Percentiles rank a stretch among this genome's conserved stretches.
Conservation (phyloP, 2,329 filamentous ascomycete species). For the Anisogramma anomala region DNA sequence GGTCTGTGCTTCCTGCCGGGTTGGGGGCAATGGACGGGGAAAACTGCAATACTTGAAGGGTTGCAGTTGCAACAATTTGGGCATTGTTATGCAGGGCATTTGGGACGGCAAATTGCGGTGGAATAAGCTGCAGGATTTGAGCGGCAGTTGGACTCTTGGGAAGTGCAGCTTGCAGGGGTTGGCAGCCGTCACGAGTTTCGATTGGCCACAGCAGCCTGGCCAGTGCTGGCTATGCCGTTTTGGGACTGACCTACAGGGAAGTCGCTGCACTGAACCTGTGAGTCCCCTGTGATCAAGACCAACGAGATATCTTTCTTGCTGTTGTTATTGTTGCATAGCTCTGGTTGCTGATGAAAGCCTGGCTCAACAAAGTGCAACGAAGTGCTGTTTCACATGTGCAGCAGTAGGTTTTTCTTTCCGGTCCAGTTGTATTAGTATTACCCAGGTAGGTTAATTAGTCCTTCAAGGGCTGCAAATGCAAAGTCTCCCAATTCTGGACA, state of each 20-base stretch:
- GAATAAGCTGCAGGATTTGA: neutral
- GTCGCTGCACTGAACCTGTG: neutral
- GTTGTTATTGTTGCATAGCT: no score
- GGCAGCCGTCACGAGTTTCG: neutral
- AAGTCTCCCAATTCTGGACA: no score
- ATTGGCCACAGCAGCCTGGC: neutral
- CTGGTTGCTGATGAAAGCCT: no score
- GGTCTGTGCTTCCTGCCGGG: neutral
- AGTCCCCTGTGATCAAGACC: neutral
- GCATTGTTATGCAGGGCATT: neutral
- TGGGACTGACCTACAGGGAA: neutral
- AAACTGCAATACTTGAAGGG: slow-evolving; percentile 3
- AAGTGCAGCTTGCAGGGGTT: neutral
- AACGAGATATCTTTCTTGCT: no score
- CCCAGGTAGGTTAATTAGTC: neutral
- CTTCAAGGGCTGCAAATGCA: no score
- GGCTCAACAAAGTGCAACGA: no score
- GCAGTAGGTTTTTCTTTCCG: no score
- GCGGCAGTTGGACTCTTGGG: neutral
- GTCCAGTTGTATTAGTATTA: no score
- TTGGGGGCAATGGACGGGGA: slow-evolving; percentile 4
- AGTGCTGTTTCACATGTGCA: no score
- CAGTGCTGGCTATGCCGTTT: neutral
- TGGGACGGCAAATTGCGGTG: neutral
- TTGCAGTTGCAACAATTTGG: neutral